Base-by-base conservation (phyloP, 2,329 filamentous ascomycete genomes). In the Fusarium domesticum region DNA sequence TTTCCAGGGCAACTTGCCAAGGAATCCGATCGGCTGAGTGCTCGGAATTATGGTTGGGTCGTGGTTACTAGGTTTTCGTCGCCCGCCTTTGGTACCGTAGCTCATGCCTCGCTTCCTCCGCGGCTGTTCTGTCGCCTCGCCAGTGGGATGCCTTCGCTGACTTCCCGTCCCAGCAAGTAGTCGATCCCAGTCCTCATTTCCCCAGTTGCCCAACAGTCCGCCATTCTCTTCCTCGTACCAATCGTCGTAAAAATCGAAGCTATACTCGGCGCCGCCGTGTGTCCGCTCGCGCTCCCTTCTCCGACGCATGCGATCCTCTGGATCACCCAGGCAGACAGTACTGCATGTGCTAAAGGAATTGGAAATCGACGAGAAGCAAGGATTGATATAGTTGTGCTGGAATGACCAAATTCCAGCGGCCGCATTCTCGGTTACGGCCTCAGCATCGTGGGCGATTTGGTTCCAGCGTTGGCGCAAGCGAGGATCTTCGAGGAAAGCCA, bases 211-310 rank as follows among this genome's bases (percentile, higher is more conserved):
- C 40, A 91, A 70, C 37, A 92, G 66, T 0, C 83, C 77, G 25
- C 57, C 40, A 39, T 70, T 67, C 42, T 76, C 72, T 37, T 80
- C 77, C 43, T 78, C 75, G 49, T 96, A 89, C 92, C 92, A 97
- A 67, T 96, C 92, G 67, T 96, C 92, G 71, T 97, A 97, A 65
- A 97, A 97, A 66, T 96, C 92, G 64, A 97, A 97, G 60, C 81
- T 91, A 59, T 87, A 81, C 68, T 96, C 91, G 19, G 90, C 87
- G 39, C 82, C 69, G 3, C 80, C 81, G 48, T 71, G 68, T 18
- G 73, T 70, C 7, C 77, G 72, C 16, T 78, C 77, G 35, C 85
- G 79, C 58, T 89, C 83, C 49, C 84, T 75, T 35, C 74, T 70
- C 44, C 88, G 81, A 20, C 87, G 82, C 37, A 82, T 72, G 46